Evolutionary conservation across 495 filamentous ascomycete genomes (phyloP), one percentile per base, ranked within the genome.

Genomic region (Trichoderma asperelloides): DNA sequence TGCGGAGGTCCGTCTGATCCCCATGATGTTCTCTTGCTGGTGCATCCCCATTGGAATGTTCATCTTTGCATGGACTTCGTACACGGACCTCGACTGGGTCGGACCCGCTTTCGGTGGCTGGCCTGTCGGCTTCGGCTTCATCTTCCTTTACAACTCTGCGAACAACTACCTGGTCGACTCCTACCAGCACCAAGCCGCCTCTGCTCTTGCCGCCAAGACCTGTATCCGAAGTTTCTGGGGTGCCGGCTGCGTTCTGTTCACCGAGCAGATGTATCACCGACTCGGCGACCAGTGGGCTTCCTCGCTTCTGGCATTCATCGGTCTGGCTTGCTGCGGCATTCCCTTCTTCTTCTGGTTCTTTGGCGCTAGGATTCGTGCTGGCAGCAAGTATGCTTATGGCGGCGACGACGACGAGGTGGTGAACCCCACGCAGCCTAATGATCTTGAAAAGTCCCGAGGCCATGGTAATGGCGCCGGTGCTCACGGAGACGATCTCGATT

Each of bases 21-120:
- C 91, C 15, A 93, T 94, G 90, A 94, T 96, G 91, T 72, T 81
- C 23, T 87, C 86, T 33, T 94, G 91, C 82, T 93, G 90, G 89
- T 82, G 85, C 69, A 85, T 93, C 70, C 89, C 90, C 0, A 78
- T 90, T 62, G 89, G 89, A 15, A 78, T 93, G 7, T 93, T 94
- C 76, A 90, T 93, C 74, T 94, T 94, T 75, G 91, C 89, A 41
- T 93, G 91, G 91, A 85, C 88, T 2, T 91, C 88, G 0, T 93
- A 89, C 74, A 80, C 84, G 6, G 66, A 66, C 0, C 70, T 93
- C 2, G 81, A 76, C 70, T 93, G 90, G 90, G 80, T 87, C 62
- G 91, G 89, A 0, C 89, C 90, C 2, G 80, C 81, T 2, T 79
- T 95, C 15, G 91, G 86, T 28, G 91, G 91, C 43, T 87, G 88